Evolutionary conservation across 768 basidiomycete species (phyloP), one percentile per base, ranked within the genome.

Genomic region (Mycena galopus): DNA sequence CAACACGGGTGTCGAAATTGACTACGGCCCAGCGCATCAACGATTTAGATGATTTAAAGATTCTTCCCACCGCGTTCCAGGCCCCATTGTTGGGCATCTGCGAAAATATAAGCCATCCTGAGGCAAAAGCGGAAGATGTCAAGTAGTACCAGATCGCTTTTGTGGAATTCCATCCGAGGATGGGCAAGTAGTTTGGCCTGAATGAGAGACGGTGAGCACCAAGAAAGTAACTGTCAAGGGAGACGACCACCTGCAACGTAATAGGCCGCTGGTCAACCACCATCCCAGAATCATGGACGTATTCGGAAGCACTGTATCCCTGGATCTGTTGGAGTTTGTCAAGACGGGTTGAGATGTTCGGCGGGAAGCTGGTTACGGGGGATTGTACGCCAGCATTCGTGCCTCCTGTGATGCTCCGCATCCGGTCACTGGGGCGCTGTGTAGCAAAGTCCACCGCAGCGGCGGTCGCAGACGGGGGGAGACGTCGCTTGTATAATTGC

Each of bases 361-460:
- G 21, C 7, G 5, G 25, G 29, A 23, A 25, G 27, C 7, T 53
- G 21, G 50, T 65, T 53, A 69, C 72, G 0, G 72, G 72, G 14
- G 72, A 73, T 33, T 21, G 62, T 1, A 68, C 30, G 11, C 47
- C 39, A 33, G 44, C 27, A 50, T 5, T 3, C 12, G 30, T 51
- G 16, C 82, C 85, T 1, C 77, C 77, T 25, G 75, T 62, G 47
- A 90, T 90, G 5, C 81, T 77, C 0, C 77, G 74, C 8, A 88
- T 78, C 5, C 89, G 83, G 0, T 80, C 83, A 2, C 71, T 64
- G 0, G 90, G 91, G 27, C 77, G 85, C 72, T 87, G 79, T 0
- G 87, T 86, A 0, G 90, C 82, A 59, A 90, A 90, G 1, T 81
- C 81, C 0, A 91, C 85, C 73, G 88, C 87, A 0, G 78, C 78